Percentiles rank a stretch among this genome's conserved stretches.
These are phyloP conservation scores for Solanum sejunctum DNA, from an alignment of 257 asterid species.

Conservation along the genomic window DNA sequence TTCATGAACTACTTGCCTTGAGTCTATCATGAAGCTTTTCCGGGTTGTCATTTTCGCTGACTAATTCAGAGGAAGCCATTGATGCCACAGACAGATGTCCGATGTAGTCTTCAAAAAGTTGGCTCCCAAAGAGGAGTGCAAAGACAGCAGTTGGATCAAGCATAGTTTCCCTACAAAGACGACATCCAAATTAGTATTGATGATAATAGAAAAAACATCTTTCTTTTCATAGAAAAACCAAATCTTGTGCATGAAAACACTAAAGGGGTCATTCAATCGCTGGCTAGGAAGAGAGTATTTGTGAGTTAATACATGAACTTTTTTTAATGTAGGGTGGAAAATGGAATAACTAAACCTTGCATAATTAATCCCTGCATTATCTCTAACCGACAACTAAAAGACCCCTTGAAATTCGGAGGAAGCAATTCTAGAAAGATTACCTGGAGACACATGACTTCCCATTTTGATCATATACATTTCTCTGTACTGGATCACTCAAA, in stretches of 20 bases:
- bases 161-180: constrained; percentile 54
- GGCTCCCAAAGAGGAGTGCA: constrained; percentile 90
- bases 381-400: background rate
- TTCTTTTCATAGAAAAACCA: too few relatives aligned
- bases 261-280: background rate
- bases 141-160: constrained; percentile 91
- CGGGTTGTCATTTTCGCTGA: constrained; percentile 39
- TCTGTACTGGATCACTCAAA: constrained; percentile 69
- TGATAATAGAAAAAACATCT: background rate
- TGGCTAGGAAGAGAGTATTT: background rate
- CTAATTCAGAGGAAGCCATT: constrained; percentile 74
- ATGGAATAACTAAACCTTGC: background rate
- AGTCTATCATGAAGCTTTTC: constrained; percentile 53
- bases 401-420: background rate
- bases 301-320: background rate
- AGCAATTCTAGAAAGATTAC: constrained; percentile 18
- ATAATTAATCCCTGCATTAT: background rate
- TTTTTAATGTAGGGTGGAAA: background rate
- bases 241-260: too few relatives aligned
- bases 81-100: constrained; percentile 84
- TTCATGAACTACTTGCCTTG: constrained; percentile 34
- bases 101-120: constrained; percentile 74
- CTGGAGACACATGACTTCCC: constrained; percentile 67
- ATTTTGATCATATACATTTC: constrained; percentile 64
- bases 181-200: background rate